These are phyloP conservation scores for Stromatinia cepivora DNA, from an alignment of 2,329 filamentous ascomycete species.

Conservation along the genomic window DNA sequence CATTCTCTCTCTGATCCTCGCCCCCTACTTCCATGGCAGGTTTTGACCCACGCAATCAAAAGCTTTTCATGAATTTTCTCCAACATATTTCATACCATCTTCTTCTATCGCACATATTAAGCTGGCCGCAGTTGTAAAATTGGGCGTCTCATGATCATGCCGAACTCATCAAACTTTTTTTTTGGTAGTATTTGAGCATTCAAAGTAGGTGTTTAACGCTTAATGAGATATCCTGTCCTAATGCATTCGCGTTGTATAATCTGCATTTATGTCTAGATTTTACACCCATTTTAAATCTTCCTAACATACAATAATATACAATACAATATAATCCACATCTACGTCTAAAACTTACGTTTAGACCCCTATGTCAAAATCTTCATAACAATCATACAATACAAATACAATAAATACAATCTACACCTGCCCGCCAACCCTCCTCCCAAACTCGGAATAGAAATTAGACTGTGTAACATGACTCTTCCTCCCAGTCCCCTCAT, in stretches of 20 bases:
- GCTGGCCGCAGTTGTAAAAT: not conserved
- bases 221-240: not conserved
- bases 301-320: not conserved
- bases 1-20: not conserved
- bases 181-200: not conserved
- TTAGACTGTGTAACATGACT: constrained; percentile 69
- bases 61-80: not conserved
- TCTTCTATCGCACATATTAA: not conserved
- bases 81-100: not conserved
- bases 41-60: too few relatives aligned
- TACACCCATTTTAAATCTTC: not conserved
- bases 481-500: constrained; percentile 71
- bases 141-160: not conserved
- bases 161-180: not conserved
- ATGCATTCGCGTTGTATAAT: not conserved
- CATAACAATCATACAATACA: not conserved
- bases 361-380: not conserved
- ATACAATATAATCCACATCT: not conserved
- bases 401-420: not conserved
- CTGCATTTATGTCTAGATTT: not conserved
- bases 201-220: too few relatives aligned
- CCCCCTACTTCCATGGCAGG: not conserved
- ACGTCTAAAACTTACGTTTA: not conserved
- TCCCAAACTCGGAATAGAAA: constrained; percentile 67
- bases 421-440: constrained; percentile 13